Evolutionary conservation across 2,329 filamentous ascomycete genomes (phyloP).

Genomic region (Penicillium sp.): DNA sequence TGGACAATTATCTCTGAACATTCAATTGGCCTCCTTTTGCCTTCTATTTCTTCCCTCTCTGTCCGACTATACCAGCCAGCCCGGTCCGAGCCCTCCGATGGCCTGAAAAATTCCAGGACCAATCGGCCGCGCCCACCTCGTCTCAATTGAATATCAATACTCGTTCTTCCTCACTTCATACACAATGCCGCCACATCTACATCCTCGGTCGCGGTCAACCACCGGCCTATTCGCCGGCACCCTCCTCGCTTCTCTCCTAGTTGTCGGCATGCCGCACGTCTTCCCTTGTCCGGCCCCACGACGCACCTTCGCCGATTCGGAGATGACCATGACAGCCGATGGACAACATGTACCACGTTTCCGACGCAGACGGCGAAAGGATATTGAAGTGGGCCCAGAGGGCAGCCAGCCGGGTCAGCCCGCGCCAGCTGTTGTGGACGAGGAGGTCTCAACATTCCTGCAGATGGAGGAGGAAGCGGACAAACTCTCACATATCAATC

Average conservation of each 20-base stretch:
- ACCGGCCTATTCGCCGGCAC: slow-evolving; percentile 95
- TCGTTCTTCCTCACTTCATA: slow-evolving; percentile 7
- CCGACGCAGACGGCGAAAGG: slow-evolving; percentile 37
- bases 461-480: slow-evolving; percentile 43
- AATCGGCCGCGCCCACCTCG: slow-evolving; percentile 15
- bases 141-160: slow-evolving; percentile 12
- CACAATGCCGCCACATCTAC: slow-evolving; percentile 77
- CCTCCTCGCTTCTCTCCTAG: slow-evolving; percentile 81
- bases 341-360: slow-evolving; percentile 43
- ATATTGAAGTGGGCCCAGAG: slow-evolving; percentile 21
- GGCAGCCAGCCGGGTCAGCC: slow-evolving; percentile 14
- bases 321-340: slow-evolving; percentile 41
- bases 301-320: slow-evolving; percentile 69
- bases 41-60: neutral
- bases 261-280: slow-evolving; percentile 85
- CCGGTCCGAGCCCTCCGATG: slow-evolving; percentile 17
- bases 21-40: slow-evolving; percentile 15
- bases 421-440: slow-evolving; percentile 25
- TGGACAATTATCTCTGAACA: neutral
- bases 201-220: slow-evolving; percentile 89
- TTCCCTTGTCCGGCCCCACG: slow-evolving; percentile 86
- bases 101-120: slow-evolving; percentile 16
- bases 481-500: slow-evolving; percentile 46
- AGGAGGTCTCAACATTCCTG: slow-evolving; percentile 46
- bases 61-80: neutral